Evolutionary conservation across 2,329 filamentous ascomycete genomes (phyloP), one percentile per base, ranked within the genome.

Genomic region (Chaetomiaceae sp.): DNA sequence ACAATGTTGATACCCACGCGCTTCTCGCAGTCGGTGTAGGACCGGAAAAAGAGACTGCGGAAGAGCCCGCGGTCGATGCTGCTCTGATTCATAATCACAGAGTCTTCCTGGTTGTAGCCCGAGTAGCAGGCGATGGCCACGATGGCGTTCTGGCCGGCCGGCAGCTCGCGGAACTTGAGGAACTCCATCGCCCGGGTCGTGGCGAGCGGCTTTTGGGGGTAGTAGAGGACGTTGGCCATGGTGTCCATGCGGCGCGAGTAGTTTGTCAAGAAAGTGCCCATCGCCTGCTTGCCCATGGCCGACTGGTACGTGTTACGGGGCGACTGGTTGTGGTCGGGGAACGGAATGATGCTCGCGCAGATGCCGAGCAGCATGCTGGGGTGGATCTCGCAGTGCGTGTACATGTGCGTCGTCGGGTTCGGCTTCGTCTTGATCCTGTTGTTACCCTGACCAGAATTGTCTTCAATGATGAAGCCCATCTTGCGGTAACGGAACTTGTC

Each of bases 81-180:
- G 75, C 91, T 96, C 75, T 99, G 94, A 72, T 99, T 99, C 94
- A 99, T 97, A 66, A 99, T 96, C 62, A 99, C 92, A 62, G 94
- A 99, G 84, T 99, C 94, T 90, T 99, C 94, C 71, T 99, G 95
- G 72, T 99, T 99, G 78, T 99, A 99, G 56, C 94, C 94, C 51
- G 91, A 96, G 74, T 99, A 99, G 70, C 89, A 95, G 55, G 91
- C 85, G 72, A 99, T 99, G 37, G 94, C 95, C 12, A 99, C 94
- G 64, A 99, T 99, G 19, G 94, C 94, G 66, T 99, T 99, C 70
- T 99, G 94, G 3, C 94, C 94, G 15, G 94, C 94, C 17, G 94
- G 94, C 55, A 99, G 77, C 71, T 99, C 94, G 73, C 94, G 84
- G 85, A 99, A 99, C 67, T 96, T 96, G 64, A 99, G 78, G 71